These are phyloP conservation scores for Mortierella sp. DNA, from an alignment of 371 early-diverging fungal genomes.

Conservation along the genomic window DNA sequence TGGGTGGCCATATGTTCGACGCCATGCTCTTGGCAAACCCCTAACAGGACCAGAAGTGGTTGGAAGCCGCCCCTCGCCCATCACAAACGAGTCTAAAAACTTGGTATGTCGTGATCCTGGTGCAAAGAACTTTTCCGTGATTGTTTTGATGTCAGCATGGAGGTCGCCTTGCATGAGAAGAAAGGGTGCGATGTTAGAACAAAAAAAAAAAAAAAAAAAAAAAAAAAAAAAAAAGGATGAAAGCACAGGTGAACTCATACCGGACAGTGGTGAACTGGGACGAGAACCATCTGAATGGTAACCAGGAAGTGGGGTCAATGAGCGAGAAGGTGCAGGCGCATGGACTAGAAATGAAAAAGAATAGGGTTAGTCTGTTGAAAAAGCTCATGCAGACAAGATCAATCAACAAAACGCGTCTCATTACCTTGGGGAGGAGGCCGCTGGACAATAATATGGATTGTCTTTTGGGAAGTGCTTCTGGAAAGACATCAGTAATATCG, in stretches of 20 bases:
- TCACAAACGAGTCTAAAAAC: conserved; percentile 20
- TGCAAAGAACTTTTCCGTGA: conserved; percentile 16
- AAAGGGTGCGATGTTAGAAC: too few species aligned
- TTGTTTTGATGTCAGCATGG: conserved; percentile 14
- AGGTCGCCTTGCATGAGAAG: conserved; percentile 22
- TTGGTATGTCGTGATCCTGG: background rate
- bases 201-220: background rate
- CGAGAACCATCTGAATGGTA: conserved; percentile 13
- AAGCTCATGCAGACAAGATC: background rate
- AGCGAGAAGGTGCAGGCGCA: conserved; percentile 11
- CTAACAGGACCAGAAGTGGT: background rate
- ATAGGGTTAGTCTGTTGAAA: background rate
- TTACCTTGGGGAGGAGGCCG: conserved; percentile 23
- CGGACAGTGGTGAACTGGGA: conserved; percentile 17
- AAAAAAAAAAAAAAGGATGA: background rate
- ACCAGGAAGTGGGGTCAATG: conserved; percentile 10
- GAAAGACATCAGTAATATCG: background rate
- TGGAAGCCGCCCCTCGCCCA: background rate
- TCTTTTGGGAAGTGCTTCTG: too few species aligned
- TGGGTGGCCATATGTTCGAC: background rate
- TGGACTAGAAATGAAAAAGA: conserved; percentile 8
- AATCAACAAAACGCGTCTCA: too few species aligned
- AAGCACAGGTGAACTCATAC: conserved; percentile 13
- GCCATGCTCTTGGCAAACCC: conserved; percentile 13
- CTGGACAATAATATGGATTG: conserved; percentile 19